Evolutionary conservation across 2,329 filamentous ascomycete species (phyloP), one percentile per base, ranked within the genome.

Genomic region (Ascochyta koolunga): DNA sequence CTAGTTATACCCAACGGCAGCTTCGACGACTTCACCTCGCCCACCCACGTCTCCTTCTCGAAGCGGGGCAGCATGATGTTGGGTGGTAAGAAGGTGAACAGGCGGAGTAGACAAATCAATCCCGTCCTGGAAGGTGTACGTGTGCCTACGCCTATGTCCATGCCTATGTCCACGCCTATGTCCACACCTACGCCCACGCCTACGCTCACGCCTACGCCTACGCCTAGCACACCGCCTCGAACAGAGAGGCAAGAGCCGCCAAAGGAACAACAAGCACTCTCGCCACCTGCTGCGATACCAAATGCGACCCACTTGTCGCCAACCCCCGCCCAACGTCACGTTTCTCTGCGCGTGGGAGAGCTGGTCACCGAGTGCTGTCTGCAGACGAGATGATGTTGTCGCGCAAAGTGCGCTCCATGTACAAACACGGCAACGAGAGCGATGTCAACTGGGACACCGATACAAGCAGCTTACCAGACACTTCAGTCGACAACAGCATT

Each of bases 371-470:
- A 51, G 79, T 82, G 18, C 78, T 88, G 25, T 88, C 86, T n/a
- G 76, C 83, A 2, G 85, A 88, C 61, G 86, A 88, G 67, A 84
- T 85, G 64, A 81, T 82, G 66, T 75, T 87, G 54, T 87, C 85
- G 27, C 80, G 83, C 57, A 83, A 83, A 58, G 84, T 88, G 31
- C 79, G 86, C 25, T 77, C 83, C 58, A 87, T 87, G 84, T 88
- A 87, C 66, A 82, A 83, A 58, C 80, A 82, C 56, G 85, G 85
- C 4, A 80, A 86, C 50, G 84, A 86, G 57, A 79, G 78, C 27
- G 81, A 82, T 13, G 77, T 72, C 7, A 74, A 79, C 5, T 80
- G 77, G 77, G 71, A 72, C 16, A 56, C 46, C 13, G 56, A 61
- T 2, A 56, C 53, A 27, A 59, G 58, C 48, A 71, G 66, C 47